Base-by-base conservation (phyloP, 2,329 filamentous ascomycete genomes). In the Ophiostoma piceae region DNA sequence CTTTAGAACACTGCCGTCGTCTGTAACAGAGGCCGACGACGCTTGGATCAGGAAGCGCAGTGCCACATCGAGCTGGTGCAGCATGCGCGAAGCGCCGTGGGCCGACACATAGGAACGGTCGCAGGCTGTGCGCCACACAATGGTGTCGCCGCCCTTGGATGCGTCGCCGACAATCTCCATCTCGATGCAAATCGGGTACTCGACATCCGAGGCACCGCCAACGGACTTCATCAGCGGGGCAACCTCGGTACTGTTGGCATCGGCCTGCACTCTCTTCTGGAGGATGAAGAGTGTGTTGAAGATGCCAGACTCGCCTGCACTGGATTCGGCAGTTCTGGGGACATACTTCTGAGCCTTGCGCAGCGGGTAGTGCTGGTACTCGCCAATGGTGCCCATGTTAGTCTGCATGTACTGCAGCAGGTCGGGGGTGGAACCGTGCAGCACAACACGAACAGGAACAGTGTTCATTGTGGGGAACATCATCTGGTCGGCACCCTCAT, bases 391-490 rank as follows among this genome's bases (percentile, higher is more conserved):
- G 1, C 84, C 82, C 78, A 91, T 85, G 71, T 86, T 89, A 1
- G 88, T 85, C 75, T 97, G 92, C 73, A 93, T 83, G 75, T 94
- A 91, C 14, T 81, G 83, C 37, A 97, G 79, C 79, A 96, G 88
- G 0, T 88, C 84, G 0, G 77, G 73, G 0, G 85, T 79, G 0
- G 84, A 87, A 1, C 92, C 92, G 74, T 95, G 90, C 2, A 97
- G 77, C 2, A 94, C 83, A 1, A 85, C 85, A 12, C 93, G 85
- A 8, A 96, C 82, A 0, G 90, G 86, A 0, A 97, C 88, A 0
- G 94, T 97, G 76, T 96, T 97, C 91, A 97, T 97, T 0, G 91
- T 92, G 0, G 94, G 94, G 75, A 97, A 97, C 76, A 94, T 83
- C 14, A 94, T 79, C 35, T 85, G 78, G 62, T 90, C 85, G 0